Conservation (phyloP, 768 basidiomycete species). For the Tephrocybe sp. region DNA sequence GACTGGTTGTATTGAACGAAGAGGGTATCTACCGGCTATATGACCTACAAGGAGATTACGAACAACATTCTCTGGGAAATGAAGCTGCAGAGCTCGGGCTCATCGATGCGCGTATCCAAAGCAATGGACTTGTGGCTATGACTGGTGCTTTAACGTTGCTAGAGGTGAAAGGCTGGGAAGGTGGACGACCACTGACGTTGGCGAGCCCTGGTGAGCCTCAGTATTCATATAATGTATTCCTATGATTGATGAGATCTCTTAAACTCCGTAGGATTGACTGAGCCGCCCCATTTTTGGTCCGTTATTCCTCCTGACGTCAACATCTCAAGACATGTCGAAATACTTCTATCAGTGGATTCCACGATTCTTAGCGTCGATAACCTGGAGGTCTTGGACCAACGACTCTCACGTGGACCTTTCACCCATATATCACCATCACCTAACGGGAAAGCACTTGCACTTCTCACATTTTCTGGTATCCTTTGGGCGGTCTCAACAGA, state of each 20-base stretch:
- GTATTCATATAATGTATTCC: background rate
- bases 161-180: slow-evolving; percentile 90
- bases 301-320: slow-evolving; percentile 88
- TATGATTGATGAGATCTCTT: background rate
- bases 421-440: slow-evolving; percentile 86
- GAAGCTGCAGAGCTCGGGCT: slow-evolving; percentile 84
- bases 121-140: slow-evolving; percentile 83
- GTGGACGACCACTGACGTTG: slow-evolving; percentile 66
- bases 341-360: slow-evolving; percentile 75
- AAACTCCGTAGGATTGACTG: slow-evolving; percentile 55
- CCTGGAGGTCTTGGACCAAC: slow-evolving; percentile 85
- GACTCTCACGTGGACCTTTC: slow-evolving; percentile 86
- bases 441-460: slow-evolving; percentile 87
- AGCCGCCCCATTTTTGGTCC: slow-evolving; percentile 83
- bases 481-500: slow-evolving; percentile 96
- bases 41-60: slow-evolving; percentile 81
- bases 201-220: slow-evolving; percentile 66
- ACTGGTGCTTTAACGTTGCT: slow-evolving; percentile 72
- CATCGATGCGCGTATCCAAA: slow-evolving; percentile 82
- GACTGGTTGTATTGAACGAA: slow-evolving; percentile 83
- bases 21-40: slow-evolving; percentile 92
- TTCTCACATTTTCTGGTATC: slow-evolving; percentile 67
- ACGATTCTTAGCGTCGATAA: slow-evolving; percentile 88
- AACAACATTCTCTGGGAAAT: slow-evolving; percentile 78
- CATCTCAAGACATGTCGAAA: slow-evolving; percentile 86